Evolutionary conservation across 148 eudicot genomes (phyloP).

Genomic region (Fagopyrum homotropicum): DNA sequence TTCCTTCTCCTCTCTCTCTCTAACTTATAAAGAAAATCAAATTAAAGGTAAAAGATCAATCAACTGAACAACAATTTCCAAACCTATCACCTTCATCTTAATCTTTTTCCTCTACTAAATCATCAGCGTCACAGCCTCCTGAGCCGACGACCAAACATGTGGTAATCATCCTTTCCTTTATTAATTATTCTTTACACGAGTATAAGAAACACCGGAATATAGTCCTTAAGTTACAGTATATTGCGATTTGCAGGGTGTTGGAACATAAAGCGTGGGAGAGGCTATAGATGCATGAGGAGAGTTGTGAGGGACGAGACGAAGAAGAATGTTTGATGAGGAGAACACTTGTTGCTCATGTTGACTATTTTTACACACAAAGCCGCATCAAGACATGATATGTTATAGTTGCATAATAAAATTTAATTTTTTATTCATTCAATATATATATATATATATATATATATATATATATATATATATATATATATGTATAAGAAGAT

Average conservation of each 20-base stretch:
- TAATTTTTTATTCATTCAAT: too few relatives aligned
- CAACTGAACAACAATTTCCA: not conserved
- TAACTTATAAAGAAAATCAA: too few relatives aligned
- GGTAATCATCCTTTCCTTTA: not conserved
- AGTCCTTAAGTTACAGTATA: too few relatives aligned
- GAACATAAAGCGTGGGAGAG: too few relatives aligned
- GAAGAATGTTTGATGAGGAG: conserved; percentile 10
- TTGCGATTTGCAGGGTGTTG: not conserved
- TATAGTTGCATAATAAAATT: too few relatives aligned
- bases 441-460: too few relatives aligned
- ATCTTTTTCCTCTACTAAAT: not conserved
- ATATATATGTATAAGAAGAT: too few relatives aligned
- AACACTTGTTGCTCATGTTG: conserved; percentile 8
- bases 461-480: too few relatives aligned
- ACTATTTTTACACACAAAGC: conserved; percentile 9
- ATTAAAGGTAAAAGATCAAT: too few relatives aligned
- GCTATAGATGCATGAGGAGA: not conserved
- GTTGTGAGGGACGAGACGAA: not conserved
- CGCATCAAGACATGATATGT: not conserved
- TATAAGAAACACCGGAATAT: too few relatives aligned
- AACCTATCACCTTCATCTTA: conserved; percentile 3
- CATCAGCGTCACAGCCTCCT: not conserved
- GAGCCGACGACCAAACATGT: not conserved
- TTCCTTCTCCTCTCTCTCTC: too few relatives aligned
- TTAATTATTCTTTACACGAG: not conserved